Conservation (phyloP, 768 basidiomycete species). For the Lactarius sanguifluus region DNA sequence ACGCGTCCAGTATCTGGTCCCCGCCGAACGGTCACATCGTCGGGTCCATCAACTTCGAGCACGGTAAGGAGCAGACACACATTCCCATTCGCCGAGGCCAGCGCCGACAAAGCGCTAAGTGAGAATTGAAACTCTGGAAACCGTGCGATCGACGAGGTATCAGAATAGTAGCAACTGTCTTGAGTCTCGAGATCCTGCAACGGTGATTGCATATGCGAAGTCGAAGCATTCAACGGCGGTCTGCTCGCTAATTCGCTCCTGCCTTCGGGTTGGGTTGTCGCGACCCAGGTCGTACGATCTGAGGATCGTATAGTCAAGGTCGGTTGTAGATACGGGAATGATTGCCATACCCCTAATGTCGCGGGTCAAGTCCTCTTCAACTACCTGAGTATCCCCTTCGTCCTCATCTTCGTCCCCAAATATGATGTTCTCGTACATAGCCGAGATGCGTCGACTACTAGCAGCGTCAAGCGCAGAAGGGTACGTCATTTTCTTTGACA, state of each 20-base stretch:
- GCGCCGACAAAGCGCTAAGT: constrained; percentile 55
- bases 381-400: constrained; percentile 13
- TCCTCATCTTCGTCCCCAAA: constrained; percentile 49
- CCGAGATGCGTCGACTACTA: constrained; percentile 65
- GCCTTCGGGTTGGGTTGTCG: constrained; percentile 20
- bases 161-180: constrained; percentile 53
- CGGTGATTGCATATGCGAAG: constrained; percentile 1
- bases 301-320: not conserved
- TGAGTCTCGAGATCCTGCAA: constrained; percentile 22
- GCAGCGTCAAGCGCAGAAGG: constrained; percentile 60
- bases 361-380: constrained; percentile 18
- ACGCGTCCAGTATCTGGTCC: constrained; percentile 70
- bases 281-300: constrained; percentile 26
- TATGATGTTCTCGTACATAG: constrained; percentile 70
- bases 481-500: constrained; percentile 29
- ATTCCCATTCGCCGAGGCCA: constrained; percentile 44
- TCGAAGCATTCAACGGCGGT: constrained; percentile 25
- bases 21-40: constrained; percentile 62
- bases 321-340: not conserved
- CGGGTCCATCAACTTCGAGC: constrained; percentile 77
- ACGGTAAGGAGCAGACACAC: constrained; percentile 60
- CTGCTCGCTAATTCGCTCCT: not conserved
- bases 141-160: constrained; percentile 66
- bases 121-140: constrained; percentile 78
- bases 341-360: not conserved